These are phyloP conservation scores for Dothistroma septosporum DNA, from an alignment of 2,329 filamentous ascomycete genomes.

Conservation along the genomic window DNA sequence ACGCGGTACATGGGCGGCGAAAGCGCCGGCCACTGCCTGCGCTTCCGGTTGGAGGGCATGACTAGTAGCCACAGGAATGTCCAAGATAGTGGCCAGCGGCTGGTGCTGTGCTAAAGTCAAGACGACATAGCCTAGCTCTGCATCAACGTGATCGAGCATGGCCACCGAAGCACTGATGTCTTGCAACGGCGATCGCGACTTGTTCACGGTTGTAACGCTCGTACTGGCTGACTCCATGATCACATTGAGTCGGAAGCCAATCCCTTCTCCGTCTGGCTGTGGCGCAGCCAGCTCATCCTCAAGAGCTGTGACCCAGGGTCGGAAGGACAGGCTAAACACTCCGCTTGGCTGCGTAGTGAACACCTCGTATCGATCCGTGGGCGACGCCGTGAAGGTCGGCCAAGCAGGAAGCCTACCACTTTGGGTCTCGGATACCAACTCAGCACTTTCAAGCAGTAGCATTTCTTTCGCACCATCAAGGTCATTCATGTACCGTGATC, in stretches of 20 bases:
- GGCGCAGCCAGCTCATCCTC: conserved; percentile 51
- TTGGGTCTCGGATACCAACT: conserved; percentile 26
- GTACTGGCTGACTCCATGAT: conserved; percentile 52
- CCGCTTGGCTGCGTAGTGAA: conserved; percentile 55
- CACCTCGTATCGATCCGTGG: conserved; percentile 54
- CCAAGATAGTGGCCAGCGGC: conserved; percentile 47
- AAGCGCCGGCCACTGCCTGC: conserved; percentile 12
- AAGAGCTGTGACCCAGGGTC: conserved; percentile 54
- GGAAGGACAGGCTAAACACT: conserved; percentile 53
- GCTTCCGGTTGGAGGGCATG: conserved; percentile 38
- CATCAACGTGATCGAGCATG: conserved; percentile 44
- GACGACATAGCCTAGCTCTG: conserved; percentile 58
- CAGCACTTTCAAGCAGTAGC: conserved; percentile 42
- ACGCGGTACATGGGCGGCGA: conserved; percentile 56
- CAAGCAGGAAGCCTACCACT: conserved; percentile 32
- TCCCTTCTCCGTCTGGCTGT: conserved; percentile 43
- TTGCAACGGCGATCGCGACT: conserved; percentile 28
- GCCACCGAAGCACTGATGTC: conserved; percentile 46
- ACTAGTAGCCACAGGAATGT: conserved; percentile 56
- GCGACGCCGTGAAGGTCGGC: conserved; percentile 55
- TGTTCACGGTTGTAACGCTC: conserved; percentile 42
- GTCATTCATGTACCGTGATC: conserved; percentile 26
- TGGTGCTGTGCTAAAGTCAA: conserved; percentile 38
- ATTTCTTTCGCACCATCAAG: conserved; percentile 28
- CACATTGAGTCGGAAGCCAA: conserved; percentile 54